Percentiles rank a stretch among this genome's conserved stretches.
Evolutionary conservation across 129 eudicot genomes (phyloP).

Genomic region (Arctium minus): DNA sequence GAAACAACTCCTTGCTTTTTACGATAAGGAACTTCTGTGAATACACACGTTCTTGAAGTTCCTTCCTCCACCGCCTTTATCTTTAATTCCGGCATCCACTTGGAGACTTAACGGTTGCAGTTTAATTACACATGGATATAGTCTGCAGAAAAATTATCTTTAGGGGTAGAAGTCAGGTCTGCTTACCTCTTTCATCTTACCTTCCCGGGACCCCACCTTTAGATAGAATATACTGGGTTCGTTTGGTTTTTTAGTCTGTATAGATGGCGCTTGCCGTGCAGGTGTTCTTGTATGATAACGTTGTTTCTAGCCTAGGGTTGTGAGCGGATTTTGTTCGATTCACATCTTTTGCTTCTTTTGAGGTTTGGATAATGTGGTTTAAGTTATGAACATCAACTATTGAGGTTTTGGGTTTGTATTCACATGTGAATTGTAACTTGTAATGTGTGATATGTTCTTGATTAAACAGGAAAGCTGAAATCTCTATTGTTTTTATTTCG

Average conservation of each 20-base stretch:
- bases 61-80: neutral
- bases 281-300: slow-evolving; percentile 13
- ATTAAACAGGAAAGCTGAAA: neutral
- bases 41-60: neutral
- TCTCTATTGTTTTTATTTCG: neutral
- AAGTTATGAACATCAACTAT: too few relatives aligned
- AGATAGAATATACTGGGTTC: neutral
- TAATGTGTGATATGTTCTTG: slow-evolving; percentile 13
- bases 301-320: neutral
- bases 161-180: neutral
- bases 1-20: slow-evolving; percentile 90
- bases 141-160: neutral
- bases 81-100: neutral
- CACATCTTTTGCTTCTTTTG: neutral
- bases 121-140: neutral
- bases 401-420: slow-evolving; percentile 10
- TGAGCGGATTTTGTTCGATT: neutral
- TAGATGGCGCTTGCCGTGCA: slow-evolving; percentile 11
- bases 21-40: slow-evolving; percentile 69
- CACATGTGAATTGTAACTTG: neutral
- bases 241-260: slow-evolving; percentile 7
- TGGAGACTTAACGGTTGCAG: neutral
- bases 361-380: too few relatives aligned
- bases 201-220: neutral
- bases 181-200: neutral